Base-by-base conservation (phyloP, 148 eudicot species). In the Spergularia bocconei region DNA sequence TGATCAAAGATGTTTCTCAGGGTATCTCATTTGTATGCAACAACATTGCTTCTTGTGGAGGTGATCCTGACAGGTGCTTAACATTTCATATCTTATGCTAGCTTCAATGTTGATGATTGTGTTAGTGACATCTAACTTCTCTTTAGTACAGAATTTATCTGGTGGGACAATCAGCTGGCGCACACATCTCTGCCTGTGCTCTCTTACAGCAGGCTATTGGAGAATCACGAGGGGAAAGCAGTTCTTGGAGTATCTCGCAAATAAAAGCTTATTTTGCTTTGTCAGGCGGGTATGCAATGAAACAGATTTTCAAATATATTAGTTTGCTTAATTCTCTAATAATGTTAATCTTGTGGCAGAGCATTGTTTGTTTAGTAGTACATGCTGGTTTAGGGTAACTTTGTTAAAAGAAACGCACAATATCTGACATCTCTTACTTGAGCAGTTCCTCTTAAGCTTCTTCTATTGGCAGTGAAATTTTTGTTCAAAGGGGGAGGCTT, bases 81-180 rank as follows among this genome's bases (percentile, higher is more conserved):
- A 69, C 61, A 75, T 56, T 17, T 50, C 29, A 23, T 12, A 71
- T 48, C 73, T 16, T n/a, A 39, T 60, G 44, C 39, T 54, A 19
- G 50, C 48, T 50, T 67, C 29, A 20, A 20, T 59, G 67, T 57
- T 63, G 69, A 54, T 69, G 52, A 71, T 38, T 33, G 21, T 69
- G 62, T 29, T 73, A 52, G 69, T 70, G 41, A 67, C 52, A 15
- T 69, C 11, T 76, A 44, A 11, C 54, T 76, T 70, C 53, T 63
- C 36, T 68, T 77, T 53, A 12, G 48, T 83, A 77, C 75, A 94
- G 99, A 84, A 79, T 95, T 54, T 92, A 89, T 83, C 76, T 95
- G 53, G 86, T 88, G 88, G 99, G 99, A 59, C 99, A 95, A 72
- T 95, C 99, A 81, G 99, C 98, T 69, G 99, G 99, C 75, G 99